phyloP scores from a whole-genome alignment of 192 early-diverging fungal genomes.

The Podila clonocystis region DNA sequence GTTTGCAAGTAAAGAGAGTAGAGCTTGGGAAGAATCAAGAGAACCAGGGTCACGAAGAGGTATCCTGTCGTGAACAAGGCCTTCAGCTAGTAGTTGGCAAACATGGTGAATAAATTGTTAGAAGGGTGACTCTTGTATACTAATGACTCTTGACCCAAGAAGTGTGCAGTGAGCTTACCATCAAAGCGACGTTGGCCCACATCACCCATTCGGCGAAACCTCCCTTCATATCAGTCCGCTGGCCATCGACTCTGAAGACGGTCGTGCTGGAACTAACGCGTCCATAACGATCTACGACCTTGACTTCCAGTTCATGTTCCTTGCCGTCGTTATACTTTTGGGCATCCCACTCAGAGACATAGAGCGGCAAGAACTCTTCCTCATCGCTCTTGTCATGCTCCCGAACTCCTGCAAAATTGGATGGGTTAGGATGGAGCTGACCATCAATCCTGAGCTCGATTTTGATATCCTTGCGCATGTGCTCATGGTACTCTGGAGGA shows the following conservation, averaged over 20 bases:
- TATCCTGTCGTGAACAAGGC: constrained; percentile 45
- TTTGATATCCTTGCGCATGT: constrained; percentile 36
- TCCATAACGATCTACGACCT: constrained; percentile 67
- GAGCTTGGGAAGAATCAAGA: constrained; percentile 41
- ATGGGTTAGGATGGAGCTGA: constrained; percentile 46
- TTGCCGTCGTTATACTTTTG: constrained; percentile 70
- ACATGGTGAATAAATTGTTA: neutral
- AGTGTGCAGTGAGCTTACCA: constrained; percentile 55
- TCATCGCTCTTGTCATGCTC: constrained; percentile 31
- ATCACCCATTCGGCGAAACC: constrained; percentile 81
- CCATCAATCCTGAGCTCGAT: constrained; percentile 67
- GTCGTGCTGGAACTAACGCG: constrained; percentile 53
- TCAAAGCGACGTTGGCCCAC: constrained; percentile 61
- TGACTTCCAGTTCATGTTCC: constrained; percentile 70
- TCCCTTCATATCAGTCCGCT: constrained; percentile 67
- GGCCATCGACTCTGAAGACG: constrained; percentile 76
- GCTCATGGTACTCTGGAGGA: constrained; percentile 17
- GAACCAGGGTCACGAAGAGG: constrained; percentile 18
- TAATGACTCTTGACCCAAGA: too few relatives aligned
- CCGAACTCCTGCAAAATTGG: constrained; percentile 58
- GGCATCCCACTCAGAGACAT: constrained; percentile 78
- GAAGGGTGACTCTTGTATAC: too few relatives aligned
- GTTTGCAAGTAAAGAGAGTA: constrained; percentile 50
- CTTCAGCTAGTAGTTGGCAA: constrained; percentile 23
- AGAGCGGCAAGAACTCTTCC: constrained; percentile 73